Base-by-base conservation (phyloP, 495 filamentous ascomycete genomes). In the Trichocladium uniseriatum region DNA sequence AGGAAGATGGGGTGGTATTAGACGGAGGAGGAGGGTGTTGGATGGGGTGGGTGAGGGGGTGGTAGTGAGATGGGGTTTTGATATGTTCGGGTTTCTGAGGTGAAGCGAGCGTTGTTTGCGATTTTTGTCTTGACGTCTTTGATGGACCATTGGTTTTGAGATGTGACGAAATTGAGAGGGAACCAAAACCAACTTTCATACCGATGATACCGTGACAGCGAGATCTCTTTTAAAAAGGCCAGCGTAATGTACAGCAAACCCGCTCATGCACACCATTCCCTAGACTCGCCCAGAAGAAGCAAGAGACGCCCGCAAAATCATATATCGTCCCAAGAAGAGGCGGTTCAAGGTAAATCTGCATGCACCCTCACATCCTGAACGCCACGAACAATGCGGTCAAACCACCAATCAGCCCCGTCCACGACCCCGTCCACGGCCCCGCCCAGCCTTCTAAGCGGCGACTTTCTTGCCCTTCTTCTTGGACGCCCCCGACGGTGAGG, bases 401-500 rank as follows among this genome's bases (percentile, higher is more conserved):
- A 28, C 34, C 18, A 42, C 42, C 28, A 45, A 44, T 53, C 55
- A 59, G 27, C 45, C 21, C 21, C n/a, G 21, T 19, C 18, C 22
- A 32, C n/a, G n/a, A n/a, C n/a, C n/a, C n/a, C n/a, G n/a, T n/a
- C n/a, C n/a, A n/a, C n/a, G n/a, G 14, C 40, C 40, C 58, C 21
- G 20, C 5, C 21, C 10, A 19, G 18, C 38, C 14, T 29, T 34
- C 40, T 28, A 20, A 28, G 40, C 16, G 22, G n/a, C 15, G 71
- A 71, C 85, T 74, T 90, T 86, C 78, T 88, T 89, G 42, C 78
- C 79, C 70, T 83, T 84, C 72, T 84, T 89, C 74, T 81, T 86
- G 45, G 66, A 67, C 20, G 65, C 74, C 44, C 63, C 69, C 37
- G 67, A 62, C 1, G 69, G 71, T 35, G 71, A 64, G 19, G 60